Conservation (phyloP, 1,139 yeast genomes). For the Diutina rugosa region DNA sequence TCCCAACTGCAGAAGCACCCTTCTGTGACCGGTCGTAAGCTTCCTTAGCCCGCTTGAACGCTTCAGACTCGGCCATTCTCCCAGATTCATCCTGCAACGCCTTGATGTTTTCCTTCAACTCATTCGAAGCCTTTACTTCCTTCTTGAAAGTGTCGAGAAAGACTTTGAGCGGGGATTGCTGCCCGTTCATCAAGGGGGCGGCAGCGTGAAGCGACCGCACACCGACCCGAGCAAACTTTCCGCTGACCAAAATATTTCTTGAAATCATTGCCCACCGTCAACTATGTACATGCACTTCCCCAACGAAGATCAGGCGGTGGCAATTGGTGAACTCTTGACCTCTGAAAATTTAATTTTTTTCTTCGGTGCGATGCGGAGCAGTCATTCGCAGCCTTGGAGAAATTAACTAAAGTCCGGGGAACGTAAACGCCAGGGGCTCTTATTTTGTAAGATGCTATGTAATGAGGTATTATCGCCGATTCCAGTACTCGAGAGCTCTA, state of each 20-base stretch:
- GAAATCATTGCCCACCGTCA: not conserved
- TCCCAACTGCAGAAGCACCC: constrained; percentile 72
- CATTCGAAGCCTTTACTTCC: constrained; percentile 86
- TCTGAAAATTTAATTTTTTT: not conserved
- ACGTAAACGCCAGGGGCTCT: not conserved
- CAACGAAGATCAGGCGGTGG: not conserved
- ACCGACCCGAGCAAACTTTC: not conserved
- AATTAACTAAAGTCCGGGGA: not conserved
- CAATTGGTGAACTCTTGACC: not conserved
- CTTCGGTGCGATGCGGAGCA: not conserved
- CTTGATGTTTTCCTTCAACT: constrained; percentile 83
- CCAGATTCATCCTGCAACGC: constrained; percentile 96
- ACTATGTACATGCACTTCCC: constrained; percentile 1
- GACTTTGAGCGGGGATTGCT: constrained; percentile 73
- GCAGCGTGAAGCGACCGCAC: not conserved
- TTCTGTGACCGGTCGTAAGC: constrained; percentile 82
- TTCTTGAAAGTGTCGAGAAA: constrained; percentile 83
- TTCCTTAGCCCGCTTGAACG: constrained; percentile 85
- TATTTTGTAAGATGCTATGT: not conserved
- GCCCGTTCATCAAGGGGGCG: not conserved
- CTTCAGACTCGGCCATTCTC: constrained; percentile 85
- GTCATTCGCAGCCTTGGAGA: not conserved
- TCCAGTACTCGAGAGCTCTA: not conserved
- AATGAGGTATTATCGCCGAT: not conserved
- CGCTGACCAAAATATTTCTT: not conserved